phyloP scores from a whole-genome alignment of 495 filamentous ascomycete species.

The Aspergillus conjunctus region DNA sequence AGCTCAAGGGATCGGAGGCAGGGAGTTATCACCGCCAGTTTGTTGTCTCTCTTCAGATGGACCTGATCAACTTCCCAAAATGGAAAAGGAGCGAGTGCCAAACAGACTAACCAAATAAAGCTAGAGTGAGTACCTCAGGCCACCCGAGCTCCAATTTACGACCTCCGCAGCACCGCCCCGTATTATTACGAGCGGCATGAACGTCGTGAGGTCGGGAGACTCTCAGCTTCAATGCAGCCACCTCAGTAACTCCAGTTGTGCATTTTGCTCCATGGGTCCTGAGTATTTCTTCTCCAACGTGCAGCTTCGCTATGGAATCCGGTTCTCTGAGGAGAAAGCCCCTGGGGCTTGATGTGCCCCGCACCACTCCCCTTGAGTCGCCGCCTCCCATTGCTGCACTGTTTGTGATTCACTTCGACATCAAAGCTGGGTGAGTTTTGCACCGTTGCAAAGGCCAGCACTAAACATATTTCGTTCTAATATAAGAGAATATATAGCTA shows the following conservation, averaged over 20 bases:
- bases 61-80: constrained; percentile 1
- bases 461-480: background rate
- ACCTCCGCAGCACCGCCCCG: constrained; percentile 13
- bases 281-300: constrained; percentile 5
- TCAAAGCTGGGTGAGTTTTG: constrained; percentile 69
- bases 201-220: constrained; percentile 7
- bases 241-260: constrained; percentile 14
- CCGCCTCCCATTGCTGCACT: constrained; percentile 76
- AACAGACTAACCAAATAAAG: constrained; percentile 20
- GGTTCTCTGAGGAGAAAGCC: constrained; percentile 35
- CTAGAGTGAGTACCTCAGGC: constrained; percentile 26
- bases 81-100: background rate
- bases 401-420: constrained; percentile 85
- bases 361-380: constrained; percentile 39
- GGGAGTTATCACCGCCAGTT: no score
- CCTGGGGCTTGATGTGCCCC: constrained; percentile 40
- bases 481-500: constrained; percentile 49
- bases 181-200: constrained; percentile 12
- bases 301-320: constrained; percentile 33
- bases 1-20: no score
- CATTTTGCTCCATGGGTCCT: constrained; percentile 28
- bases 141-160: constrained; percentile 15
- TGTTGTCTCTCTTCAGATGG: no score
- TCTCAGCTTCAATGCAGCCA: constrained; percentile 13
- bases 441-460: background rate